phyloP scores from a whole-genome alignment of 805 yeast species.

The Candida incommunis region DNA sequence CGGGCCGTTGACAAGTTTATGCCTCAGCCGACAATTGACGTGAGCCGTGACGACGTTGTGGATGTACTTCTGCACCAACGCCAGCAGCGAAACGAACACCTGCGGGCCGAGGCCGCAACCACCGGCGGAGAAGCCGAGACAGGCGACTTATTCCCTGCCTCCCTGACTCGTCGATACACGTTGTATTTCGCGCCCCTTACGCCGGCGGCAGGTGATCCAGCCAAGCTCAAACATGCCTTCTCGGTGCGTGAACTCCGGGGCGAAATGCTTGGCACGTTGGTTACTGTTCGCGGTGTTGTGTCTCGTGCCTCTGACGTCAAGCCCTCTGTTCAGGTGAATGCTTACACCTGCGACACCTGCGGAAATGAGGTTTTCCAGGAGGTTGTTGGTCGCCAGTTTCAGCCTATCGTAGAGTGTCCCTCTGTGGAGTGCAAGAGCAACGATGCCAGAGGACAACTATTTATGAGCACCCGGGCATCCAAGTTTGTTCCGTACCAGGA shows the following conservation, averaged over 20 bases:
- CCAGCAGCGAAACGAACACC: constrained; percentile 57
- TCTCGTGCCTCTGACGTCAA: constrained; percentile 94
- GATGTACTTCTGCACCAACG: constrained; percentile 91
- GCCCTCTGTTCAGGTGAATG: constrained; percentile 80
- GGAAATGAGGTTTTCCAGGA: constrained; percentile 96
- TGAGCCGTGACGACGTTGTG: constrained; percentile 73
- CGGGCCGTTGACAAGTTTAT: constrained; percentile 62
- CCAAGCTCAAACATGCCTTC: constrained; percentile 33
- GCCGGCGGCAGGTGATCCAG: constrained; percentile 15
- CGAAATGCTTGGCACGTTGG: constrained; percentile 64
- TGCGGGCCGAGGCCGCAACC: constrained; percentile 36
- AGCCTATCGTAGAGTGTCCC: constrained; percentile 80
- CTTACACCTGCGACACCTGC: constrained; percentile 95
- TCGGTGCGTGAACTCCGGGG: constrained; percentile 90
- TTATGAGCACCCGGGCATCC: constrained; percentile 89
- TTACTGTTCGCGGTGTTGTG: constrained; percentile 86
- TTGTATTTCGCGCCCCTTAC: constrained; percentile 76
- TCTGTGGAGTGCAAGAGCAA: constrained; percentile 67
- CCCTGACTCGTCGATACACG: constrained; percentile 72
- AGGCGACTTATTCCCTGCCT: constrained; percentile 62
- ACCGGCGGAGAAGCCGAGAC: constrained; percentile 12
- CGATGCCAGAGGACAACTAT: constrained; percentile 74
- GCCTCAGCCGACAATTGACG: constrained; percentile 76
- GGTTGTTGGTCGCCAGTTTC: constrained; percentile 67
- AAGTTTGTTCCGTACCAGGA: constrained; percentile 94